Conservation (phyloP, 2,329 filamentous ascomycete genomes). For the Drechslerella coelobrocha region DNA sequence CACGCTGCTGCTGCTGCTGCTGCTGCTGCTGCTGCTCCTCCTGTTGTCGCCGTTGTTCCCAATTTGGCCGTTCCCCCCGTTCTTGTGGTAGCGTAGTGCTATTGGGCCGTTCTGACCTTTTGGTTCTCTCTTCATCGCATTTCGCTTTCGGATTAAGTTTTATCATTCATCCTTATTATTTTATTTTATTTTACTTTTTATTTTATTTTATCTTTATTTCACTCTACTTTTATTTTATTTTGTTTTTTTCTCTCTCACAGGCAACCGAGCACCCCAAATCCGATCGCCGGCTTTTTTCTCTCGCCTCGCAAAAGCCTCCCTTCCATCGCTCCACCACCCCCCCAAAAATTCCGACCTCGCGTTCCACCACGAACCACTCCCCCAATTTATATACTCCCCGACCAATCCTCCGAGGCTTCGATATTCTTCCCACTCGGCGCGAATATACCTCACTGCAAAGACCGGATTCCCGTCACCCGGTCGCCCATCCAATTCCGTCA, state of each 20-base stretch:
- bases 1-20: no score
- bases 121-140: neutral
- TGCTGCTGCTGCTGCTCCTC: no score
- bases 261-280: neutral
- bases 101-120: neutral
- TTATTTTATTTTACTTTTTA: neutral
- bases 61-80: no score
- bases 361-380: neutral
- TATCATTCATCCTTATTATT: neutral
- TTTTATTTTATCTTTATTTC: neutral
- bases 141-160: neutral
- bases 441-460: no score
- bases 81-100: no score
- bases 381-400: no score
- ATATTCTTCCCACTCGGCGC: neutral
- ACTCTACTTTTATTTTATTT: neutral
- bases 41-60: no score
- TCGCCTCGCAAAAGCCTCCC: neutral
- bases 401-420: slow-evolving; percentile 4
- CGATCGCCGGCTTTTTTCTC: neutral
- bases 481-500: slow-evolving; percentile 22
- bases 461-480: no score
- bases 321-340: neutral
- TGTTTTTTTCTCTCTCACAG: neutral
- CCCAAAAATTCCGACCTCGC: neutral